Base-by-base conservation (phyloP, 345 rosid species). In the Pugionium cornutum region DNA sequence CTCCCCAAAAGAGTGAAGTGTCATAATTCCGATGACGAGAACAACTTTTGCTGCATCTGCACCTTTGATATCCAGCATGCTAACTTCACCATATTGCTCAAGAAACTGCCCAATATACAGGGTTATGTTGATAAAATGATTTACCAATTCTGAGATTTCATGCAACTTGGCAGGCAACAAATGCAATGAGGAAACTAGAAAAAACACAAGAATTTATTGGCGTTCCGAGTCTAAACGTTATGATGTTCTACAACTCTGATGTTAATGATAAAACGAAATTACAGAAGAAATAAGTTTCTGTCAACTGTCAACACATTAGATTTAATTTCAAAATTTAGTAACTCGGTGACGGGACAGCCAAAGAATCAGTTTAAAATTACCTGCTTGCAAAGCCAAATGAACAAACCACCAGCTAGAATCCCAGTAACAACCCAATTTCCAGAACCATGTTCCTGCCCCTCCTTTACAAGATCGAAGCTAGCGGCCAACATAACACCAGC, bases 401-500 rank as follows among this genome's bases (percentile, higher is more conserved):
- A 95, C 67, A 91, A 58, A 48, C 83, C 99, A 69, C 99, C 97
- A 4, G 88, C 82, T 60, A 95, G 74, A 70, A 95, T 89, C 73
- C 98, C 99, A 74, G 76, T 68, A 65, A 87, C 88, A 53, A 95
- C 98, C 91, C 91, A 89, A 76, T 69, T 84, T 47, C 99, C 91
- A 68, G 94, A 78, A 62, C 91, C 96, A 70, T 91, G 94, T 36
- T 74, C 83, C 72, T 89, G 96, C 33, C 99, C 99, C 68, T 95
- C 99, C 82, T 87, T 92, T 27, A 95, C 74, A 65, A 95, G 96
- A 76, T 95, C 99, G 68, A 95, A 95, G 78, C 99, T 95, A 47
- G 99, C 99, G 9, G 98, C 99, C 83, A 95, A 77, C 99, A 95
- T 95, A 66, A 95, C 99, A 73, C 97, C 99, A 73, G 97, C 91